Evolutionary conservation across 257 asterid species (phyloP), one percentile per base, ranked within the genome.

Genomic region (Gentiana macrophylla): DNA sequence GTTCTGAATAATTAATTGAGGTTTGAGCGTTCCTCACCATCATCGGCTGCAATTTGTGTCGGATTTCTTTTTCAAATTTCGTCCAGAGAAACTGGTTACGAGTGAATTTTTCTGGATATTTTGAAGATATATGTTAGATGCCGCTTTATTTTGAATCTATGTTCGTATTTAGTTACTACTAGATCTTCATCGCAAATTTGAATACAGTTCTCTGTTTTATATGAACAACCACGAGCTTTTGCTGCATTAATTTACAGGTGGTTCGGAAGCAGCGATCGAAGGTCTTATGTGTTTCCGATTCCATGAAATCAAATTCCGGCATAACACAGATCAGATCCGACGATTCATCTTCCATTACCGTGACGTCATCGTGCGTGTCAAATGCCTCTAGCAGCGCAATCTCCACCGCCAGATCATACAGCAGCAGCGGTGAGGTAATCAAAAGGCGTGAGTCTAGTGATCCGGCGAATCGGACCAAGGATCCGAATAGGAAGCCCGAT

Each of bases 191-290:
- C 37, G 46, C 6, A 4, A 41, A 4, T 5, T 41, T 10, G 9
- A 41, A 41, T 24, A 24, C 46, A 55, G 50, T 50, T 3, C 41
- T 60, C 59, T 50, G 15, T 38, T 52, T 41, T 41, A 1, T 7
- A 5, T 41, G 6, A 1, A 10, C 46, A 7, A 10, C 46, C 46
- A 38, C 9, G 46, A 41, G 9, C 5, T 10, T 2, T 3, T 7
- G 46, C 12, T 53, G 8, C 49, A 60, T n/a, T n/a, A n/a, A n/a
- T 55, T 43, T 53, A 3, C 73, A 88, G 98, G 79, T 80, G 35
- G 95, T 74, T 70, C 74, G 79, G 56, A 87, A 85, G 84, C 76
- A 77, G 64, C 83, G 95, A 36, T 74, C 98, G 1, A 81, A 70
- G 79, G 73, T 67, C 59, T 63, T 78, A 60, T 80, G 76, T 53